These are phyloP conservation scores for Plasmodium reichenowi DNA, from an alignment of 169 alveolate species.

Conservation along the genomic window DNA sequence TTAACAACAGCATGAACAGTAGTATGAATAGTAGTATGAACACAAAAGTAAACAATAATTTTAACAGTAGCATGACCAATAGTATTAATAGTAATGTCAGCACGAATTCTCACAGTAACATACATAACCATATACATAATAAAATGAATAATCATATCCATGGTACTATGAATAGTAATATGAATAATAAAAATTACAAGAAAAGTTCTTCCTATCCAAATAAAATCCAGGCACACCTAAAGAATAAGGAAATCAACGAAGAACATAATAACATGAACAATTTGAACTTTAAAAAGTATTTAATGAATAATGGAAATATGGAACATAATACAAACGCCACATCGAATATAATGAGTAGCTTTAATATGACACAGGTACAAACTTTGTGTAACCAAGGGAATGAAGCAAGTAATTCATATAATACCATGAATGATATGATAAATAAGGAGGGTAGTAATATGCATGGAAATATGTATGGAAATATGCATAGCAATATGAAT, in stretches of 20 bases:
- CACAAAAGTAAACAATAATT: not conserved
- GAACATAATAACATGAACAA: slow-evolving; percentile 13
- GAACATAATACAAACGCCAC: not conserved
- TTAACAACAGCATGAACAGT: not conserved
- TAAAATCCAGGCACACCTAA: slow-evolving; percentile 18
- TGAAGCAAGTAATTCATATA: slow-evolving; percentile 8
- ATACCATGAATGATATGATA: slow-evolving; percentile 24
- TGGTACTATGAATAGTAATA: not conserved
- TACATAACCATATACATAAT: no score
- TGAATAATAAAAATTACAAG: slow-evolving; percentile 21
- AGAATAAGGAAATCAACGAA: slow-evolving; percentile 36
- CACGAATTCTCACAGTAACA: no score
- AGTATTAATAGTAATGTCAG: not conserved
- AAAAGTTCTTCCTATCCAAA: slow-evolving; percentile 59
- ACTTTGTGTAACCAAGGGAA: slow-evolving; percentile 4
- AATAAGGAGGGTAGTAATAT: slow-evolving; percentile 15
- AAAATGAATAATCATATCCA: no score
- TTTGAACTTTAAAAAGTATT: slow-evolving; percentile 27
- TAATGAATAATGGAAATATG: slow-evolving; percentile 13
- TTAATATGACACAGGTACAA: slow-evolving; percentile 31
- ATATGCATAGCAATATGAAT: not conserved
- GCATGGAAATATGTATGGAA: not conserved
- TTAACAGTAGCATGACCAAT: not conserved
- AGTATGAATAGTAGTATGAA: not conserved
- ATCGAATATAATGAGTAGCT: slow-evolving; percentile 5